These are phyloP conservation scores for Metschnikowia reukaufii DNA, from an alignment of 805 yeast species.

Conservation along the genomic window DNA sequence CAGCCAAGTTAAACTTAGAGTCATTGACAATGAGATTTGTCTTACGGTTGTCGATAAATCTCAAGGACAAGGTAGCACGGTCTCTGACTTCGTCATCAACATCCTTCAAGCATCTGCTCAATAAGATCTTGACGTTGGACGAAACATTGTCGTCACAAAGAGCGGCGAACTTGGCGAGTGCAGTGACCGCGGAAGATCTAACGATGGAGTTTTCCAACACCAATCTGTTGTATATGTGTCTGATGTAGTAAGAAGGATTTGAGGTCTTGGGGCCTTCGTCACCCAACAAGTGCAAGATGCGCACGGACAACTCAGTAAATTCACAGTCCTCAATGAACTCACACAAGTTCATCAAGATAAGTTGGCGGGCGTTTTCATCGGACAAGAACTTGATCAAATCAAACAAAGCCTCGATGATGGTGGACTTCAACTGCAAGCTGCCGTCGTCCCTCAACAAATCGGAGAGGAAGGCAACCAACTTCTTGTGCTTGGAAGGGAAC, in stretches of 20 bases:
- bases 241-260: constrained; percentile 85
- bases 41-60: constrained; percentile 48
- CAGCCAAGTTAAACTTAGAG: constrained; percentile 67
- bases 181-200: constrained; percentile 92
- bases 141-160: constrained; percentile 67
- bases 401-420: constrained; percentile 88
- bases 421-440: constrained; percentile 77
- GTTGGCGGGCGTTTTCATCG: constrained; percentile 63
- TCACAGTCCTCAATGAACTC: constrained; percentile 99
- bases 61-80: constrained; percentile 85
- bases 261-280: constrained; percentile 88
- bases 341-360: constrained; percentile 84
- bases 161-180: constrained; percentile 86
- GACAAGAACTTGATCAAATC: constrained; percentile 89
- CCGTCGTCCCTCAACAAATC: constrained; percentile 90
- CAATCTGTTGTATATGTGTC: constrained; percentile 96
- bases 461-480: constrained; percentile 77
- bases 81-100: constrained; percentile 97
- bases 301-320: constrained; percentile 88
- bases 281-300: constrained; percentile 88
- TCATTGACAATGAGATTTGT: constrained; percentile 61
- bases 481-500: constrained; percentile 87
- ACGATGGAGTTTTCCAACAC: constrained; percentile 94
- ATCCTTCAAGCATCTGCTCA: constrained; percentile 82
- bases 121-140: constrained; percentile 68